Evolutionary conservation across 106 monocot genomes (phyloP).

Genomic region (Triglochin maritima): DNA sequence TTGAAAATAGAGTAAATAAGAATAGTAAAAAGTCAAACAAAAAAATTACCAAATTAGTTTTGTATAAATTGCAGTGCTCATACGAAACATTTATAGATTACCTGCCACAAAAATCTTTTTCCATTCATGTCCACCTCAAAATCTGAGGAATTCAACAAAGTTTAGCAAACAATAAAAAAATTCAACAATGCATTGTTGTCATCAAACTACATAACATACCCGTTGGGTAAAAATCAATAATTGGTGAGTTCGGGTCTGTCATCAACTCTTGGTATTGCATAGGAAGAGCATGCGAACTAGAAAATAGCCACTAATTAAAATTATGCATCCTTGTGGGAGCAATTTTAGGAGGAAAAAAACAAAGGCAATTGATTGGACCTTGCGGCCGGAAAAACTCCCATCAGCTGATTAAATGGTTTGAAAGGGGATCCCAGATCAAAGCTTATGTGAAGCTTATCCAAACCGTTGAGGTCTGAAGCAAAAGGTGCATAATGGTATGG

Average conservation of each 20-base stretch:
- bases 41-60: neutral
- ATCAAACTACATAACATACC: slow-evolving; percentile 22
- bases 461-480: slow-evolving; percentile 78
- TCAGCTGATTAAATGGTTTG: slow-evolving; percentile 84
- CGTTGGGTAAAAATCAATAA: slow-evolving; percentile 90
- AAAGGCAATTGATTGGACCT: slow-evolving; percentile 32
- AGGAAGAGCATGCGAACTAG: slow-evolving; percentile 96
- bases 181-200: neutral
- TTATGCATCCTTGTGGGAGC: slow-evolving; percentile 1
- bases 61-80: neutral
- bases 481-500: slow-evolving; percentile 99
- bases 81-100: slow-evolving; percentile 9
- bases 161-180: neutral
- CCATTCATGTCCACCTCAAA: slow-evolving; percentile 99
- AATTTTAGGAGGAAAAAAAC: neutral
- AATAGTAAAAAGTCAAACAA: neutral
- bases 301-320: slow-evolving; percentile 23
- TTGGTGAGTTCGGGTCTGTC: slow-evolving; percentile 71
- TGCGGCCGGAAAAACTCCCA: slow-evolving; percentile 98
- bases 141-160: slow-evolving; percentile 37
- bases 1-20: slow-evolving; percentile 9
- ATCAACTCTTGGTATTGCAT: slow-evolving; percentile 62
- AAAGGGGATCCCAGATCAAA: slow-evolving; percentile 78
- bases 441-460: slow-evolving; percentile 41
- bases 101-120: slow-evolving; percentile 98